These are phyloP conservation scores for Dianthus caryophyllus DNA, from an alignment of 148 eudicot species.

Conservation along the genomic window DNA sequence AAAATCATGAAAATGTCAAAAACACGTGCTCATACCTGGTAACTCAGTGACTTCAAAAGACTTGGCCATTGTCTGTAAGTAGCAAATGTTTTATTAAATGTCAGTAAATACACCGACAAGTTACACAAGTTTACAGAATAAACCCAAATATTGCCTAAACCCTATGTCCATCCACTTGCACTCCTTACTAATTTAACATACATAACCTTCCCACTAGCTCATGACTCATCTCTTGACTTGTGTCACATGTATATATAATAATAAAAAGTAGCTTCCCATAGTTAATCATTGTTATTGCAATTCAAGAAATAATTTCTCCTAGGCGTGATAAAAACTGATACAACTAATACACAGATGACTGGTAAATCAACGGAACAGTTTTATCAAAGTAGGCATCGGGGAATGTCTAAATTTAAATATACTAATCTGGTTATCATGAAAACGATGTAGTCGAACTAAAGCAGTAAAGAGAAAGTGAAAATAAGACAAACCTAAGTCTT, in stretches of 20 bases:
- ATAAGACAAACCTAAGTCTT: too few relatives aligned
- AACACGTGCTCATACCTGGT: conserved; percentile 35
- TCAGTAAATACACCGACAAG: conserved; percentile 8
- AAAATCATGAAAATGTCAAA: not conserved
- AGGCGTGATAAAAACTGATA: not conserved
- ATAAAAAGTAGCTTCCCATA: too few relatives aligned
- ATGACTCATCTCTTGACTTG: too few relatives aligned
- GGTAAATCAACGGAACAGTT: not conserved
- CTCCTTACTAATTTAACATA: too few relatives aligned
- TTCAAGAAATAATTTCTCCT: not conserved
- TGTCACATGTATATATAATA: not conserved
- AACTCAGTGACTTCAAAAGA: conserved; percentile 57
- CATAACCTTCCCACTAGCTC: too few relatives aligned
- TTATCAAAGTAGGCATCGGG: not conserved
- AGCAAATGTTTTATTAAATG: conserved; percentile 2
- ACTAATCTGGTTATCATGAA: not conserved
- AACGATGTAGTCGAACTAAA: not conserved
- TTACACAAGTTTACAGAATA: not conserved
- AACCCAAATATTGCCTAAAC: not conserved
- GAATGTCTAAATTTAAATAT: not conserved
- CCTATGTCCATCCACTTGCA: too few relatives aligned
- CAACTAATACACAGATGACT: not conserved
- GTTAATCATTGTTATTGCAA: too few relatives aligned
- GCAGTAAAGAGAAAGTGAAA: not conserved
- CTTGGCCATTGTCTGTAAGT: conserved; percentile 48